A percentile compares a stretch with the other conserved stretches of the same genome.
Evolutionary conservation across 2,329 filamentous ascomycete genomes (phyloP).

Genomic region (Fusarium sp.): DNA sequence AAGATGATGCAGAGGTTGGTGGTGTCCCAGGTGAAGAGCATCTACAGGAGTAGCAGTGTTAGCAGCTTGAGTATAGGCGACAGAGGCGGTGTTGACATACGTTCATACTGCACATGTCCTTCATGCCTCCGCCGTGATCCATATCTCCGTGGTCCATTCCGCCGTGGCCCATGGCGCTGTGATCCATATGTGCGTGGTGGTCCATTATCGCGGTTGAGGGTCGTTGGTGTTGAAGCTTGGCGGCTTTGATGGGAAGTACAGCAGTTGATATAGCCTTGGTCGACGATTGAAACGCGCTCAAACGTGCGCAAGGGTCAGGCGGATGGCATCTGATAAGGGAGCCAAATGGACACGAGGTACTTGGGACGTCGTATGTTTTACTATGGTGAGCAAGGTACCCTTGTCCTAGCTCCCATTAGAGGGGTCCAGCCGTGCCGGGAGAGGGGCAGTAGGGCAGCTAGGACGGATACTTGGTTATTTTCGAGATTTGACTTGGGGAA

Average conservation of each 20-base stretch:
- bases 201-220: constrained; percentile 52
- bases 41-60: constrained; percentile 64
- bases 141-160: constrained; percentile 59
- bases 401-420: constrained; percentile 16
- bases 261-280: constrained; percentile 9
- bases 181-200: constrained; percentile 59
- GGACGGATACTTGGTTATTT: no score
- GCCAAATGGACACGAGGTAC: constrained; percentile 19
- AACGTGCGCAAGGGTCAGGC: constrained; percentile 51
- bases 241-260: not conserved
- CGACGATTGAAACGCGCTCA: constrained; percentile 53
- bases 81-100: constrained; percentile 61
- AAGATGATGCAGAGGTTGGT: constrained; percentile 97
- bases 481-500: not conserved
- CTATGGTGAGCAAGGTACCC: constrained; percentile 7
- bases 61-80: constrained; percentile 12
- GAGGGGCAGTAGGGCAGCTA: not conserved
- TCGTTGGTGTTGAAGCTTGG: not conserved
- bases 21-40: constrained; percentile 98
- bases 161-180: constrained; percentile 57
- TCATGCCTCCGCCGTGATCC: constrained; percentile 71
- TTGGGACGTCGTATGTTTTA: not conserved
- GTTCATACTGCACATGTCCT: constrained; percentile 87
- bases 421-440: not conserved
- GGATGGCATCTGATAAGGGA: constrained; percentile 15